Evolutionary conservation across 169 alveolate genomes (phyloP).

Genomic region (Cryptosporidium sp.): DNA sequence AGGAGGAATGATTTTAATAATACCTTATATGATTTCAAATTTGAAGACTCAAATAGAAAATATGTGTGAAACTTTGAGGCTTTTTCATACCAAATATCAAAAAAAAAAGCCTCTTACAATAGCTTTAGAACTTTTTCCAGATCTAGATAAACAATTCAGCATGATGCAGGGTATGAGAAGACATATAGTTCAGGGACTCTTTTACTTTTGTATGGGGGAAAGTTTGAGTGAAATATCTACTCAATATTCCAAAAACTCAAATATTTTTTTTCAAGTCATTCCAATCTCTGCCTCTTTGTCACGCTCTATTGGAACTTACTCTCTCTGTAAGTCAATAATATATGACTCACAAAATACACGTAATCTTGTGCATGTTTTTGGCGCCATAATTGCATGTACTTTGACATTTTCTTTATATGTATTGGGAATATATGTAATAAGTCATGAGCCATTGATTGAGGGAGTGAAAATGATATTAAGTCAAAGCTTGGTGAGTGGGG

Average conservation of each 20-base stretch:
- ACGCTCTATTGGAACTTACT: slow-evolving; percentile 27
- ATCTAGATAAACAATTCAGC: slow-evolving; percentile 23
- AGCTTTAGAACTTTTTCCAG: slow-evolving; percentile 41
- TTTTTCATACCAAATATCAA: background rate
- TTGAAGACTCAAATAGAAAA: slow-evolving; percentile 40
- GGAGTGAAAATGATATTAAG: background rate
- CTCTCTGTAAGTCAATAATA: background rate
- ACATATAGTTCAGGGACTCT: slow-evolving; percentile 12
- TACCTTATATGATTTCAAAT: slow-evolving; percentile 64
- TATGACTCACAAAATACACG: slow-evolving; percentile 17
- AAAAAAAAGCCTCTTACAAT: background rate
- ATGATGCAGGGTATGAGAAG: slow-evolving; percentile 17
- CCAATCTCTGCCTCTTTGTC: slow-evolving; percentile 39
- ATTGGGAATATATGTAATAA: background rate
- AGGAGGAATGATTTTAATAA: slow-evolving; percentile 67
- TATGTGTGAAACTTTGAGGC: slow-evolving; percentile 49
- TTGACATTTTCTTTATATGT: background rate
- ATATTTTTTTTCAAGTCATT: background rate
- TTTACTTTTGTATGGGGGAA: slow-evolving; percentile 31
- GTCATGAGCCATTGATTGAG: background rate
- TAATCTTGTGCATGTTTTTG: background rate
- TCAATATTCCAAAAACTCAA: slow-evolving; percentile 1
- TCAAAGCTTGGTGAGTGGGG: background rate
- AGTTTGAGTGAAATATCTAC: slow-evolving; percentile 43
- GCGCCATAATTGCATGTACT: slow-evolving; percentile 1